Conservation (phyloP, 179 eudicot species). For the Silene coronaria region DNA sequence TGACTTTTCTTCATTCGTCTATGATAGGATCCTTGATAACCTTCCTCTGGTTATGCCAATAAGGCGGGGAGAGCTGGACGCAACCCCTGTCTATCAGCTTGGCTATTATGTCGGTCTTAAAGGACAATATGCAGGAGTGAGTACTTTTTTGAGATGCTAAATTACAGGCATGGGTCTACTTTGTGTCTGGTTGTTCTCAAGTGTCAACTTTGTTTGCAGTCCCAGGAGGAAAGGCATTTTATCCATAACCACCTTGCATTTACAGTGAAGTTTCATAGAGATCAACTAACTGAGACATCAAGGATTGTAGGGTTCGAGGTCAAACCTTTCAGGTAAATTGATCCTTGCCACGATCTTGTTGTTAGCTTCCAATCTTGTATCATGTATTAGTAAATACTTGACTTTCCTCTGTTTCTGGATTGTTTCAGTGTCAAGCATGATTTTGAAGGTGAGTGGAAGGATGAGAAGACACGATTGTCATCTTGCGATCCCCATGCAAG, state of each 20-base stretch:
- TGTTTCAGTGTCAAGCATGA: conserved; percentile 45
- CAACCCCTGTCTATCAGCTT: conserved; percentile 56
- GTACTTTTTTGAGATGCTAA: conserved; percentile 23
- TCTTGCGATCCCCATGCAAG: conserved; percentile 40
- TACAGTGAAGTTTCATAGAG: conserved; percentile 49
- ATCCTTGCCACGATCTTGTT: not conserved
- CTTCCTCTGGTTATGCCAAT: conserved; percentile 74
- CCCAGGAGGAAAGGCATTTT: conserved; percentile 31
- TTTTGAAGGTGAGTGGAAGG: conserved; percentile 43
- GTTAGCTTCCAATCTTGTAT: conserved; percentile 3
- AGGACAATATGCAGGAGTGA: conserved; percentile 67
- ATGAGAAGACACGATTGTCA: conserved; percentile 35
- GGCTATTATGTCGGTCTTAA: conserved; percentile 67
- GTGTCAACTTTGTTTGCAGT: conserved; percentile 22
- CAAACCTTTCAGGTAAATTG: conserved; percentile 51
- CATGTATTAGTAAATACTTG: not conserved
- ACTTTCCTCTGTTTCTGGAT: conserved; percentile 5
- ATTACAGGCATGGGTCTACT: not conserved
- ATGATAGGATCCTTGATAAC: conserved; percentile 69
- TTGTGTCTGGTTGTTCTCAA: conserved; percentile 14
- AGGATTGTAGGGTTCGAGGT: conserved; percentile 66
- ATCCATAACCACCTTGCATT: conserved; percentile 56
- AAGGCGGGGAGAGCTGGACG: conserved; percentile 43
- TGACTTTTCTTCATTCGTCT: conserved; percentile 7
- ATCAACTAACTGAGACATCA: conserved; percentile 40